Base-by-base conservation (phyloP, 371 early-diverging fungal genomes). In the Lichtheimia ramosa region DNA sequence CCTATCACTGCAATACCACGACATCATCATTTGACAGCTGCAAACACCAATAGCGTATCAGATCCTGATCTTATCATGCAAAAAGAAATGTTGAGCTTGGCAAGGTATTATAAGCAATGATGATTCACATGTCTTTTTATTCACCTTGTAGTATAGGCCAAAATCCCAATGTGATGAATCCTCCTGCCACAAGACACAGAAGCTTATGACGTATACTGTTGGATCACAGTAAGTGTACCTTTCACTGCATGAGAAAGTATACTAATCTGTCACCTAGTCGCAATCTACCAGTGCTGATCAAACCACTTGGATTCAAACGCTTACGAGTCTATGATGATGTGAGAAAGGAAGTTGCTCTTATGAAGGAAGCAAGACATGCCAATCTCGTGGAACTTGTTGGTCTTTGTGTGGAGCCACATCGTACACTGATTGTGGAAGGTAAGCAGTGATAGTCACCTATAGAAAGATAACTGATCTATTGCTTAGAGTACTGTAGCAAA, bases 261-360 rank as follows among this genome's bases (percentile, higher is more conserved):
- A 10, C 43, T 63, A 14, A 28, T 3, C 3, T 16, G 10, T 8
- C 16, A 2, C 13, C 57, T 34, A 80, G 83, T 62, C 75, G 77
- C 5, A 82, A 78, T 48, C 66, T 82, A 54, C 79, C 74, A 0
- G 83, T 82, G 13, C 71, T 63, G 42, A 78, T 82, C 27, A 60
- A 58, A 40, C 64, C 61, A 54, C 61, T 68, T 46, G 68, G 68
- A 1, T 56, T 48, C 16, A 50, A 53, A 57, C 54, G 54, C 24
- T 13, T 64, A 1, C 64, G 61, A 5, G 39, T 68, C 0, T 51
- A 61, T 39, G 58, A 60, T 21, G 27, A 43, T 5, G 48, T 64
- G 15, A 20, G 64, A 39, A 64, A 57, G 46, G 68, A 68, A 51
- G 54, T 68, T 14, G 61, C 34, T 25, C 41, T 64, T 7, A 54